These are phyloP conservation scores for Neurospora sp. DNA, from an alignment of 2,329 filamentous ascomycete species.

Conservation along the genomic window DNA sequence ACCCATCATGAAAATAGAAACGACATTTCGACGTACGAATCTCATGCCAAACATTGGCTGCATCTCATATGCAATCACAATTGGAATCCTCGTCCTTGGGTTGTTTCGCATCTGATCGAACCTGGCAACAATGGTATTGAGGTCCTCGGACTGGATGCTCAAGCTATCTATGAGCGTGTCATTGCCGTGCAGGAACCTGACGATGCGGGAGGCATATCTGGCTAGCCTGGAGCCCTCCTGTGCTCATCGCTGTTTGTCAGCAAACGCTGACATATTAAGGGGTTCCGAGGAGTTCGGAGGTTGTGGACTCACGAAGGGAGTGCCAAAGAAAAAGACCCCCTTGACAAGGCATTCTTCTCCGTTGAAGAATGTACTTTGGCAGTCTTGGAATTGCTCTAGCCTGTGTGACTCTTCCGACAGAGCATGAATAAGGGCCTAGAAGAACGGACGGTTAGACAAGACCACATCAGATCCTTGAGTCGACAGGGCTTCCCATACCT, in stretches of 20 bases:
- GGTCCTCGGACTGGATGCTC: slow-evolving; percentile 3
- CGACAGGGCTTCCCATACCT: neutral
- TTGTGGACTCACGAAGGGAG: slow-evolving; percentile 5
- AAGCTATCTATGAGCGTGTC: slow-evolving; percentile 4
- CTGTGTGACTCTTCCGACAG: neutral
- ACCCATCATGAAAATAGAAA: neutral
- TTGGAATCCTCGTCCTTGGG: slow-evolving; percentile 3
- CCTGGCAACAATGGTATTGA: slow-evolving; percentile 5
- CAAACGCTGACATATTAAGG: neutral
- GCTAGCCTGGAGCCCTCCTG: slow-evolving; percentile 8
- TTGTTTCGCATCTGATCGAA: slow-evolving; percentile 7
- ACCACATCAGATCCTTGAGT: neutral
- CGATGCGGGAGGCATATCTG: neutral
- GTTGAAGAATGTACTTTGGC: slow-evolving; percentile 2
- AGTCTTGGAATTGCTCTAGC: neutral
- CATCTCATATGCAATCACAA: slow-evolving; percentile 5
- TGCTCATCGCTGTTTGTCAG: neutral
- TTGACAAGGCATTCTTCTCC: slow-evolving; percentile 6
- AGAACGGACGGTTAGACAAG: neutral
- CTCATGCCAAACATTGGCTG: slow-evolving; percentile 4
- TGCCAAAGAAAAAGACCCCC: slow-evolving; percentile 8
- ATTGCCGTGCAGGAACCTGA: slow-evolving; percentile 5
- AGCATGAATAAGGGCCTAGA: slow-evolving; percentile 6
- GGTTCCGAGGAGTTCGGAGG: neutral
- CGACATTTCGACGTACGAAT: neutral